phyloP scores from a whole-genome alignment of 1,284 basidiomycete species.

The Apiotrichum akiyoshidainum region DNA sequence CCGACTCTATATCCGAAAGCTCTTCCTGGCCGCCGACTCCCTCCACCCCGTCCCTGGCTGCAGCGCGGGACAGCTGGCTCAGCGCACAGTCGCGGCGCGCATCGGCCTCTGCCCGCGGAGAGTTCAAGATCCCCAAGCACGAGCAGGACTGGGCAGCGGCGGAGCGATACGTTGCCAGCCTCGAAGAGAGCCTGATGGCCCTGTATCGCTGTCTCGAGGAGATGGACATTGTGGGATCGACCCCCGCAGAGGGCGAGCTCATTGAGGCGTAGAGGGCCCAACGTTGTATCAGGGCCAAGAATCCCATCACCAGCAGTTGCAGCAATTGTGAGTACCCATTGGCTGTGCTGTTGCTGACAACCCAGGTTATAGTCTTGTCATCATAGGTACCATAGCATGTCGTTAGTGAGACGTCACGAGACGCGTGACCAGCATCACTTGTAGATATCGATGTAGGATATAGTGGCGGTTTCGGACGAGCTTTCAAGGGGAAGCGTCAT shows the following conservation, averaged over 20 bases:
- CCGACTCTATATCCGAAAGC: not conserved
- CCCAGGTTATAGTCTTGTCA: no score
- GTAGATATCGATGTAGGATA: not conserved
- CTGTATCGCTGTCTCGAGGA: not conserved
- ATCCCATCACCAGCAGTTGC: no score
- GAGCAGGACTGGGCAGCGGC: slow-evolving; percentile 1
- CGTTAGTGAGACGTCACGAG: no score
- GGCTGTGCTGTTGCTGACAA: no score
- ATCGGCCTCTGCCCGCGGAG: not conserved
- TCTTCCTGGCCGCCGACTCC: not conserved
- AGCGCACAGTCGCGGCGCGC: not conserved
- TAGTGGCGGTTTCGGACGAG: no score
- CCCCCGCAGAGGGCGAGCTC: not conserved
- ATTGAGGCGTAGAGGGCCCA: no score
- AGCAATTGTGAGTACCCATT: no score
- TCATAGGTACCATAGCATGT: no score
- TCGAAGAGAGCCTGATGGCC: slow-evolving; percentile 3
- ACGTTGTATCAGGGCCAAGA: no score
- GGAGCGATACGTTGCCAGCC: not conserved
- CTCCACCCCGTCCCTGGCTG: not conserved
- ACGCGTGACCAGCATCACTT: not conserved
- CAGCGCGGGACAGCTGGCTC: not conserved
- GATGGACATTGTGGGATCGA: not conserved
- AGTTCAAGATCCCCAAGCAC: slow-evolving; percentile 5
- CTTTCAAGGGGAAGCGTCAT: no score